Evolutionary conservation across 179 eudicot species (phyloP), one percentile per base, ranked within the genome.

Genomic region (Spergularia azorica): DNA sequence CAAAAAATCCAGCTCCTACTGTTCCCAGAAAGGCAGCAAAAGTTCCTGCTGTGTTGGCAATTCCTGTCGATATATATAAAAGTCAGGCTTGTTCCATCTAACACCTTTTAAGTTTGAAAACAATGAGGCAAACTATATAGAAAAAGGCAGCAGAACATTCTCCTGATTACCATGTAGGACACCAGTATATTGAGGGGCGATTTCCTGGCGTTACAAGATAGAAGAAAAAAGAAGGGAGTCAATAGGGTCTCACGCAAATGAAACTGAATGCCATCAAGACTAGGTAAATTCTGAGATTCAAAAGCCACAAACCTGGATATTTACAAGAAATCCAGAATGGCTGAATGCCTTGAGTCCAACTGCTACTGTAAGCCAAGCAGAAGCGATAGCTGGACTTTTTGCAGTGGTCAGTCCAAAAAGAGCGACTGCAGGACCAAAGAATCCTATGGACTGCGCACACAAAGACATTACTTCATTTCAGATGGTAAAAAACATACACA

Each of bases 131-230:
- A 58, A 38, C 2, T 64, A 59, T 20, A 20, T 48, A 52, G 48
- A 72, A 51, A 48, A 46, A 13, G 26, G 12, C 4, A 17, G 20
- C 59, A 5, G 18, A 20, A n/a, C 54, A 15, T 9, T 72, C 39
- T 61, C 32, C 70, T 6, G 21, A 4, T 79, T 87, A 95, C 99
- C 99, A 63, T 95, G 97, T 71, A 95, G 79, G 79, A 95, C 90
- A 62, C 99, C 99, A 68, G 97, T 88, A 84, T 95, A 95, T 70
- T 95, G 92, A 70, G 99, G 97, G 58, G 99, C 94, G 63, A 95
- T 88, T 83, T 95, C 99, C 99, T 95, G 89, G 74, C 69, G 58
- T 70, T 6, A 46, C 20, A 81, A 39, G 67, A 77, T 69, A 76
- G 38, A 48, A 84, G 39, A 56, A 76, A 10, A 41, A 48, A 79